These are phyloP conservation scores for Cytospora mali DNA, from an alignment of 2,329 filamentous ascomycete genomes.

Conservation along the genomic window DNA sequence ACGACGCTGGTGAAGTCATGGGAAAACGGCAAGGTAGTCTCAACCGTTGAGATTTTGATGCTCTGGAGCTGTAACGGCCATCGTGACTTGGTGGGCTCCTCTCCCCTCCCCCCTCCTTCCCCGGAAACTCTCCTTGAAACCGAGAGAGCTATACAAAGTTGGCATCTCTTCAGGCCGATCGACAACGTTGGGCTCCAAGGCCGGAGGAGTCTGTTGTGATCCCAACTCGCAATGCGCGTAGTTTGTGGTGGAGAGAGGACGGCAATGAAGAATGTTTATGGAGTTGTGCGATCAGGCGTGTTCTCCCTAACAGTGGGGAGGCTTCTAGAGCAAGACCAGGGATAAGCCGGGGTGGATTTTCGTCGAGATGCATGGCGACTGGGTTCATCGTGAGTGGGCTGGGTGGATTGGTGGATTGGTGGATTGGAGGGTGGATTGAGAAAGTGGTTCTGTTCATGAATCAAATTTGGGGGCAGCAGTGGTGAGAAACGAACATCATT, in stretches of 20 bases:
- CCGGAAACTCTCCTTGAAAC: not conserved
- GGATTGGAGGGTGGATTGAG: not conserved
- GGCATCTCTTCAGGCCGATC: not conserved
- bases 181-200: not conserved
- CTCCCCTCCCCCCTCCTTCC: not conserved
- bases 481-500: not conserved
- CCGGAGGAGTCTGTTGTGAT: not conserved
- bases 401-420: slow-evolving; percentile 4
- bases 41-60: too few relatives aligned
- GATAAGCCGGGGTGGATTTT: slow-evolving; percentile 15
- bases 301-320: not conserved
- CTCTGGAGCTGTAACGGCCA: not conserved
- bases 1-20: slow-evolving; percentile 6
- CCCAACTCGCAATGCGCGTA: not conserved
- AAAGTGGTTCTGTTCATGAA: slow-evolving; percentile 20
- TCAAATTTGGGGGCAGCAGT: too few relatives aligned
- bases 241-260: not conserved
- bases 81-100: too few relatives aligned
- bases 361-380: slow-evolving; percentile 21
- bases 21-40: not conserved
- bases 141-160: not conserved
- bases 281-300: not conserved
- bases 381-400: slow-evolving; percentile 21
- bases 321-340: not conserved
- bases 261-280: not conserved